Evolutionary conservation across 345 rosid genomes (phyloP).

Genomic region (Eucalyptus curtisii): DNA sequence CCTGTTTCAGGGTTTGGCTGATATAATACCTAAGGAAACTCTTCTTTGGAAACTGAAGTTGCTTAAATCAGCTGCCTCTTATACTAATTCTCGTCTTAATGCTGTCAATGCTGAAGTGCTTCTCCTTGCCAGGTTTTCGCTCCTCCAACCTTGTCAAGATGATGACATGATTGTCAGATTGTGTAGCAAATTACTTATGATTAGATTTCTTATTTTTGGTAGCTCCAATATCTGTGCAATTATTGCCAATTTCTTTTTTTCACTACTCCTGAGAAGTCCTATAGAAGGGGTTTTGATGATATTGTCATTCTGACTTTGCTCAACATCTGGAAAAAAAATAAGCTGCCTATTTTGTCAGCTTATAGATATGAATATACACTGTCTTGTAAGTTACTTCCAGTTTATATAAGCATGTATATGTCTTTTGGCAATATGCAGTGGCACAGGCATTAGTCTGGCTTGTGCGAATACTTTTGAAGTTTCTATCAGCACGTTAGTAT

Average conservation of each 20-base stretch:
- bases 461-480: neutral
- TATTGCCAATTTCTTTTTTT: neutral
- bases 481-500: neutral
- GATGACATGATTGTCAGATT: neutral
- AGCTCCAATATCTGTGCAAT: neutral
- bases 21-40: constrained; percentile 15
- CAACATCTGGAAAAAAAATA: neutral
- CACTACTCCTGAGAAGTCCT: neutral
- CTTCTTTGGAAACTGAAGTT: constrained; percentile 26
- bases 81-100: constrained; percentile 38
- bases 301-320: neutral
- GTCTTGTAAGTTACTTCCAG: neutral
- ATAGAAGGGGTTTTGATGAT: neutral
- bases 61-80: constrained; percentile 42
- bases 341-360: neutral
- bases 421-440: neutral
- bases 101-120: constrained; percentile 47
- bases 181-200: neutral
- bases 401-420: neutral
- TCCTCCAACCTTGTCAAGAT: neutral
- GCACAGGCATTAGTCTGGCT: neutral
- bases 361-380: neutral
- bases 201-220: neutral
- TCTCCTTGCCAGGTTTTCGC: constrained; percentile 41
- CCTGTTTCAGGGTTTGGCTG: constrained; percentile 7